phyloP scores from a whole-genome alignment of 2,329 filamentous ascomycete species.

The Microdochium paspali region DNA sequence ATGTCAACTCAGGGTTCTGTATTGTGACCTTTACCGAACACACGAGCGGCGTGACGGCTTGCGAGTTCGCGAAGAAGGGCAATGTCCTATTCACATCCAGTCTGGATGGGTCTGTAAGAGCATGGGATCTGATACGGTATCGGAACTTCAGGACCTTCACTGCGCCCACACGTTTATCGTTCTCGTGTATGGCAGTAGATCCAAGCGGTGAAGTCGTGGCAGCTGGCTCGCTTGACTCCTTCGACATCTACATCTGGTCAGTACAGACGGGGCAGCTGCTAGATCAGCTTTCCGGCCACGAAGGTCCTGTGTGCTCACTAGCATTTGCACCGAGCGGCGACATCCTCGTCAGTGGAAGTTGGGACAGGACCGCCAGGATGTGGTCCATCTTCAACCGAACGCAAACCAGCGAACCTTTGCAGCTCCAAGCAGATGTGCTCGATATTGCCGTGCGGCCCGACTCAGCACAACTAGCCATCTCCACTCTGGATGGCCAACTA shows the following conservation, averaged over 20 bases:
- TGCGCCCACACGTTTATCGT: constrained; percentile 81
- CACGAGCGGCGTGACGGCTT: constrained; percentile 85
- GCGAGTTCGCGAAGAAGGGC: constrained; percentile 89
- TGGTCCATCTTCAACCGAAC: constrained; percentile 94
- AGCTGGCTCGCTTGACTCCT: constrained; percentile 89
- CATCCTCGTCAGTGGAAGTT: constrained; percentile 81
- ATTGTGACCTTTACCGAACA: constrained; percentile 98
- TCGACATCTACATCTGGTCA: constrained; percentile 97
- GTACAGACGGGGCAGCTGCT: constrained; percentile 95
- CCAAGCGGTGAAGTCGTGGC: constrained; percentile 94
- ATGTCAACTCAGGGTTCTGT: constrained; percentile 92
- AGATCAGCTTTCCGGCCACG: constrained; percentile 83
- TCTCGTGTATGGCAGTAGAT: constrained; percentile 92
- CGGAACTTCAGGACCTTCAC: constrained; percentile 97
- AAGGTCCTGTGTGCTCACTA: constrained; percentile 83
- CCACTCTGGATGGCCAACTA: constrained; percentile 85
- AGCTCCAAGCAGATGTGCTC: constrained; percentile 84
- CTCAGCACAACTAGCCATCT: constrained; percentile 81
- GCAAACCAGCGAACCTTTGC: constrained; percentile 89
- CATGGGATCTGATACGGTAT: constrained; percentile 93
- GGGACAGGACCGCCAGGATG: constrained; percentile 90
- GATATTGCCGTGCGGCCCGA: constrained; percentile 83
- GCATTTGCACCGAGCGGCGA: constrained; percentile 83
- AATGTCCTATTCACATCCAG: constrained; percentile 95
- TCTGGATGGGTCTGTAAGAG: constrained; percentile 85